Percentiles rank a stretch among this genome's conserved stretches.
phyloP scores from a whole-genome alignment of 306 rosid species.

The Clitoria ternatea region DNA sequence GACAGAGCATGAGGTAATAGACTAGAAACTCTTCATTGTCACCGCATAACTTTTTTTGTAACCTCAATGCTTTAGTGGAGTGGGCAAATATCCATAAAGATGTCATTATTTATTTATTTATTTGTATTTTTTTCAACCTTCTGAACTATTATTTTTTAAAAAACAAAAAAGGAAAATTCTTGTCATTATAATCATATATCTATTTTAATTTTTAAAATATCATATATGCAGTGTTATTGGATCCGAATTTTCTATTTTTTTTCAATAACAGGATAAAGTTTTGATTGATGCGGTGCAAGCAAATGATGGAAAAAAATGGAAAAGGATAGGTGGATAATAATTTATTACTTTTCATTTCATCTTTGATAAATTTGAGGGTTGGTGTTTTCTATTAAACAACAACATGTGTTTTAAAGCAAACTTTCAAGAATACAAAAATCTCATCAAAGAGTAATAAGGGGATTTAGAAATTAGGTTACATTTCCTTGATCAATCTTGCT shows the following conservation, averaged over 20 bases:
- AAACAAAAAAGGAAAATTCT: background rate
- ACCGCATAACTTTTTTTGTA: background rate
- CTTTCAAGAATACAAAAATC: no score
- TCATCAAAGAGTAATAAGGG: no score
- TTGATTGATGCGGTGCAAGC: conserved; percentile 30
- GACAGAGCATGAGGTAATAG: conserved; percentile 42
- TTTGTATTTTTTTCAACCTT: background rate
- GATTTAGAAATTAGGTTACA: background rate
- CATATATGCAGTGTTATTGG: no score
- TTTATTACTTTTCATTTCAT: no score
- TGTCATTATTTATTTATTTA: background rate
- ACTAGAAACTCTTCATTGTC: background rate
- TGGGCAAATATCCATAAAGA: background rate
- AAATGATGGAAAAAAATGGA: conserved; percentile 38
- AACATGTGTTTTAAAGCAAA: background rate
- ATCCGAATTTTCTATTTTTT: background rate
- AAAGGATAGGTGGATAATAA: conserved; percentile 35
- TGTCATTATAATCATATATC: background rate
- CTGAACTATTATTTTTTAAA: background rate
- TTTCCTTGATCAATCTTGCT: background rate
- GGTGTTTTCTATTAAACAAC: background rate
- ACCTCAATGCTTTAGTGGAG: background rate
- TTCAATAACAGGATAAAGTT: conserved; percentile 28
- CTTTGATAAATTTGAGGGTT: background rate
- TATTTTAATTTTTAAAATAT: no score